Percentiles rank a stretch among this genome's conserved stretches.
These are phyloP conservation scores for Rhodotorula glutinis DNA, from an alignment of 1,284 basidiomycete species.

Conservation along the genomic window DNA sequence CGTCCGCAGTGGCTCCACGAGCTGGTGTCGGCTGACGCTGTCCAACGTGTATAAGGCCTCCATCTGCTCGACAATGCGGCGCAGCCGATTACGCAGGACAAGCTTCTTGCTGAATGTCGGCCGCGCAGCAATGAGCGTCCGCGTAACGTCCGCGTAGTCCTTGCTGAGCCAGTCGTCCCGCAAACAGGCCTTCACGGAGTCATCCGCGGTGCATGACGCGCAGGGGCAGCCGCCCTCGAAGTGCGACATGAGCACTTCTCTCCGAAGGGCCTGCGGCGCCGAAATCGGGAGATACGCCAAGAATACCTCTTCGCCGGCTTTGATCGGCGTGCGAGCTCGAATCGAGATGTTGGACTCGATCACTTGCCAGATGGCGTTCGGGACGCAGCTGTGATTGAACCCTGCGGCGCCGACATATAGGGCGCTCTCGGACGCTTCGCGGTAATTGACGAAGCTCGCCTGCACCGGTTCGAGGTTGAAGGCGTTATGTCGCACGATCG, in stretches of 20 bases:
- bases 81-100: background rate
- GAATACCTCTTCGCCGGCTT: slow-evolving; percentile 10
- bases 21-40: background rate
- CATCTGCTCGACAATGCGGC: background rate
- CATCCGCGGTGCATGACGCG: background rate
- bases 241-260: background rate
- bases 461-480: background rate
- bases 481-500: background rate
- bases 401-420: slow-evolving; percentile 46
- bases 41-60: background rate
- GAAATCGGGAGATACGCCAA: background rate
- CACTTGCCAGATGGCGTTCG: slow-evolving; percentile 41
- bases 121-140: background rate
- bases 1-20: background rate
- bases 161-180: background rate
- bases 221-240: slow-evolving; percentile 2
- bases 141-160: background rate
- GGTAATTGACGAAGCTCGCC: background rate
- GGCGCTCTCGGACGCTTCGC: slow-evolving; percentile 5
- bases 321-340: slow-evolving; percentile 10
- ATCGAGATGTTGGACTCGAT: slow-evolving; percentile 44
- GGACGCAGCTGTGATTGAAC: slow-evolving; percentile 48
- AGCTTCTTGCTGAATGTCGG: no score
- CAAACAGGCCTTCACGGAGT: background rate
- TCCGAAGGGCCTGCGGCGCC: background rate